Evolutionary conservation across 2,329 filamentous ascomycete species (phyloP).

Genomic region (Beauveria bassiana): DNA sequence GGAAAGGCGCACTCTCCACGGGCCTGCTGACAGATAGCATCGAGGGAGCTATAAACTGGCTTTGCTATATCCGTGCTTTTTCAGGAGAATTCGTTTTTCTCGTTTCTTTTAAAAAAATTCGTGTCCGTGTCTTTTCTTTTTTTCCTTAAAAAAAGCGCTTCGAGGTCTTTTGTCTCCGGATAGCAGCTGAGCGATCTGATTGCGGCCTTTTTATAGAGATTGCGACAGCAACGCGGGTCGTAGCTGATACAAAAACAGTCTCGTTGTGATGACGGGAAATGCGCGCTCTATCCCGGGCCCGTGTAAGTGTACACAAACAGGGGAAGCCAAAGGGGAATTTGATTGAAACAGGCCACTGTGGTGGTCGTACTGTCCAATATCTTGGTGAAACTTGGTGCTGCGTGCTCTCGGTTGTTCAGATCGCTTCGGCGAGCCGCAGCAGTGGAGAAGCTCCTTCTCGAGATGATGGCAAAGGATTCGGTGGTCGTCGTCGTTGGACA

Average conservation of each 20-base stretch:
- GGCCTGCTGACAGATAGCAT: constrained; percentile 12
- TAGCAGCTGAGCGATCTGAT: not conserved
- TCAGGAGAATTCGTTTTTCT: not conserved
- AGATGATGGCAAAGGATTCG: not conserved
- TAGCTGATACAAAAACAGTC: not conserved
- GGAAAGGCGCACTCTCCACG: constrained; percentile 12
- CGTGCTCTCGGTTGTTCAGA: constrained; percentile 6
- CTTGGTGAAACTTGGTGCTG: constrained; percentile 5
- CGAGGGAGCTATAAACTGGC: not conserved
- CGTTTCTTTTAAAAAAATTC: not conserved
- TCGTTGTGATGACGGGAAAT: not conserved
- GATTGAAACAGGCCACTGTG: not conserved
- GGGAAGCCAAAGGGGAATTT: not conserved
- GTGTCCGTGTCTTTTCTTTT: not conserved
- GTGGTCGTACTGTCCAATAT: constrained; percentile 7
- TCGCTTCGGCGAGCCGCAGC: constrained; percentile 5
- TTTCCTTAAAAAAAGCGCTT: not conserved
- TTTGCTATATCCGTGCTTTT: not conserved
- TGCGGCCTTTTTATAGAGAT: not conserved
- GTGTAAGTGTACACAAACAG: not conserved
- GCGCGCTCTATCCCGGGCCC: not conserved
- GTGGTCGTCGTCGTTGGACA: not conserved
- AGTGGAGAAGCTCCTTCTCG: not conserved
- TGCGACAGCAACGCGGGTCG: not conserved
- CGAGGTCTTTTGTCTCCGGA: not conserved